Base-by-base conservation (phyloP, 139 green algal species). In the Dunaliella primolecta region DNA sequence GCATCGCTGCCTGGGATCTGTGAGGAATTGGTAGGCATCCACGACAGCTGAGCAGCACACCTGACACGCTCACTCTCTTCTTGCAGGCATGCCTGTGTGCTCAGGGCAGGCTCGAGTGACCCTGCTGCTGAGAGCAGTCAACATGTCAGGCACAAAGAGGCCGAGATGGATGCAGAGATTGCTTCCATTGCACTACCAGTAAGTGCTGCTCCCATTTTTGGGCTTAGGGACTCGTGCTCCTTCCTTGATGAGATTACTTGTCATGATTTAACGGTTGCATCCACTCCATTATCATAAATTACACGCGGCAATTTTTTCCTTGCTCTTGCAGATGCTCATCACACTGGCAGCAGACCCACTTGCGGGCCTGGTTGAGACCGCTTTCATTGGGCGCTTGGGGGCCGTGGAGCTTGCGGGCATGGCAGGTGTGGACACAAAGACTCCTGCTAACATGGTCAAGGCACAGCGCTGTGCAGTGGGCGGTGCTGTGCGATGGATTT, bases 341-440 rank as follows among this genome's bases (percentile, higher is more conserved):
- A 91, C 94, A 0, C 81, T 97, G 20, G 93, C 92, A 20, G 89
- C 92, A 0, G 95, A 98, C 57, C 95, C 95, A 0, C 78, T 96
- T 3, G 94, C 94, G 1, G 86, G 87, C 0, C 85, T 97, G 29
- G 89, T 97, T 3, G 92, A 94, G 83, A 95, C 90, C 0, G 91
- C 91, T 11, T 96, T 89, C 46, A 83, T 97, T 31, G 94, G 94
- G 2, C 84, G 89, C 29, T 56, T 95, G 35, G 91, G 92, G 87
- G 38, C 81, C n/a, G 81, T 72, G 70, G 3, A 25, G 24, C 75
- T 70, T 27, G 94, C 92, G 15, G 92, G 83, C 3, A 86, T 93
- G 24, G 94, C 92, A n/a, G n/a, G n/a, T n/a, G n/a, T n/a, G n/a
- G n/a, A n/a, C n/a, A n/a, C n/a, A n/a, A n/a, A n/a, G n/a, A n/a